Evolutionary conservation across 2,329 filamentous ascomycete genomes (phyloP), one percentile per base, ranked within the genome.

Genomic region (Talaromyces sp.): DNA sequence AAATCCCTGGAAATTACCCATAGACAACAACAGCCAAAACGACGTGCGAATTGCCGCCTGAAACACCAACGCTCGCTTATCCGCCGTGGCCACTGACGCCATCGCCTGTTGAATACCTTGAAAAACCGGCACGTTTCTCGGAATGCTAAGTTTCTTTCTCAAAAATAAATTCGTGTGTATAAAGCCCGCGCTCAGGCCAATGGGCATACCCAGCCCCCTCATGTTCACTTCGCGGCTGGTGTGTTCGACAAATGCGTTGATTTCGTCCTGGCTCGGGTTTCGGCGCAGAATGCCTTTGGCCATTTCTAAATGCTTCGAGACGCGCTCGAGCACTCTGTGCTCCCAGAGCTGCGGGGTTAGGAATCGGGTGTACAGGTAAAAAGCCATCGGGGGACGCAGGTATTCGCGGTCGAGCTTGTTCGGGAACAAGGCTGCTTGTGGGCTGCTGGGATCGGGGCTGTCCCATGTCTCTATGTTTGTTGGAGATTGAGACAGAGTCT

Each of bases 181-280:
- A 6, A 53, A 52, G 2, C 61, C 61, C 1, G 61, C 61, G 0
- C 52, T 50, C 1, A 62, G 12, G 4, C 61, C 61, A 3, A 62
- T 27, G 16, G 61, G 61, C 14, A 62, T 23, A 2, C 61, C 61
- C 40, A 59, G 55, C 31, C 53, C 27, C 6, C 56, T 27, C 10
- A 44, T 56, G 30, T 62, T 62, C 23, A 52, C 34, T 16, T 62
- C 61, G 27, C 57, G 61, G 27, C 61, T 62, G n/a, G 61, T 51
- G 27, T 56, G 57, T 40, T 62, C 56, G 16, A 59, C 52, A 58
- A 60, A 30, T 0, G 57, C 61, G 14, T 63, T 59, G 14, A 57
- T 31, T 34, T 63, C 61, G 28, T 47, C n/a, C 27, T 63, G 61
- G 5, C 58, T 55, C 7, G 55, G 34, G n/a, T 63, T 57, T 27